These are phyloP conservation scores for Tarenaya hassleriana DNA, from an alignment of 345 rosid species.

Conservation along the genomic window DNA sequence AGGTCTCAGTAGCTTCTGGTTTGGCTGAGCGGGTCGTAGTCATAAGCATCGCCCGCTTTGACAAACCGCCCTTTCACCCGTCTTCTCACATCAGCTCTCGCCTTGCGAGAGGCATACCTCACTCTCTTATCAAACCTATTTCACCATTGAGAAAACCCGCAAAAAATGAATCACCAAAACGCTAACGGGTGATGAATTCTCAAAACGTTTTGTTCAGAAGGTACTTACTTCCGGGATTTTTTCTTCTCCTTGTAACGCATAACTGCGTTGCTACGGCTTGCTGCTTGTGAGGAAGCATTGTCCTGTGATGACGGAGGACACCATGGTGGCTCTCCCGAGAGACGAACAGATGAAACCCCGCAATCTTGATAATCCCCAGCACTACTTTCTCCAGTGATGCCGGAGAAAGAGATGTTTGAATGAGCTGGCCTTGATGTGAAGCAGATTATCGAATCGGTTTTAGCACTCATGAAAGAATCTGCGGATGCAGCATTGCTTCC, in stretches of 20 bases:
- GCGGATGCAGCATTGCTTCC: slow-evolving; percentile 74
- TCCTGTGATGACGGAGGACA: slow-evolving; percentile 58
- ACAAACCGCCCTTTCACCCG: slow-evolving; percentile 96
- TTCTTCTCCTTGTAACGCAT: slow-evolving; percentile 95
- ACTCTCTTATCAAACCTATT: slow-evolving; percentile 88
- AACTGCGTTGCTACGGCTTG: slow-evolving; percentile 67
- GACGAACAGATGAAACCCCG: slow-evolving; percentile 66
- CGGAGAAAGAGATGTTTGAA: slow-evolving; percentile 83
- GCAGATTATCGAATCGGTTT: slow-evolving; percentile 80
- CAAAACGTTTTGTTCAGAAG: neutral
- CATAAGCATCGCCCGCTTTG: slow-evolving; percentile 94
- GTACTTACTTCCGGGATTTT: slow-evolving; percentile 85
- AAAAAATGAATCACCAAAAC: neutral
- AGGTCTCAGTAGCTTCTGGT: slow-evolving; percentile 90
- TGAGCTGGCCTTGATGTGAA: slow-evolving; percentile 46
- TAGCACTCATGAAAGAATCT: slow-evolving; percentile 76
- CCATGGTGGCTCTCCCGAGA: slow-evolving; percentile 90
- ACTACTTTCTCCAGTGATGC: slow-evolving; percentile 75
- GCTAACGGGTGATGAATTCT: neutral
- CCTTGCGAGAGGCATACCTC: slow-evolving; percentile 95
- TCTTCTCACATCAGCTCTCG: slow-evolving; percentile 94
- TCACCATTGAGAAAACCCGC: slow-evolving; percentile 2
- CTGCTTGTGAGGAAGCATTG: slow-evolving; percentile 42
- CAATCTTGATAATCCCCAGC: slow-evolving; percentile 87
- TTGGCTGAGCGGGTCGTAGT: slow-evolving; percentile 75